These are phyloP conservation scores for Globisporangium nodosum DNA, from an alignment of 352 stramenopile species.

Conservation along the genomic window DNA sequence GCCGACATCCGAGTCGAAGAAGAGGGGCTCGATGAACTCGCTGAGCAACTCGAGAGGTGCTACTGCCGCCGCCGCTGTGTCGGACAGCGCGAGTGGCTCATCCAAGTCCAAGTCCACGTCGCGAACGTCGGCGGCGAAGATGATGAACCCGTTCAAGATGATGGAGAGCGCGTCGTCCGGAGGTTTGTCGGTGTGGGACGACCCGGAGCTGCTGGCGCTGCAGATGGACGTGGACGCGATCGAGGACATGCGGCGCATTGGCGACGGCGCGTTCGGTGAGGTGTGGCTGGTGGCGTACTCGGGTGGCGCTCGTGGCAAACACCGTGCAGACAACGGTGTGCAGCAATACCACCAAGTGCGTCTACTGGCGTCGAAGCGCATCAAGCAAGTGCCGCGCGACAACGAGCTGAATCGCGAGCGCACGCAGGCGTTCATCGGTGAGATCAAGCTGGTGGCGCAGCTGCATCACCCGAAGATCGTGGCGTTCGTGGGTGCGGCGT, in stretches of 20 bases:
- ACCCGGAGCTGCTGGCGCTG: conserved; percentile 41
- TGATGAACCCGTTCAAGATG: no score
- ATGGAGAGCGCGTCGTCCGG: no score
- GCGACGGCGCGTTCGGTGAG: conserved; percentile 35
- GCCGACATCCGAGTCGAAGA: no score
- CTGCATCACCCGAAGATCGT: conserved; percentile 67
- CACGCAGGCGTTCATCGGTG: conserved; percentile 44
- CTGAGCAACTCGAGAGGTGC: no score
- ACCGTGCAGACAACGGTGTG: no score
- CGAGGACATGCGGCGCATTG: conserved; percentile 42
- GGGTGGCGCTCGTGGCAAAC: no score
- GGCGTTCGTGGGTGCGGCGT: conserved; percentile 54
- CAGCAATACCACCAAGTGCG: neutral
- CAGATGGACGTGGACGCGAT: conserved; percentile 44
- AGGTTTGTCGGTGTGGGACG: conserved; percentile 28
- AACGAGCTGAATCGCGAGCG: conserved; percentile 38
- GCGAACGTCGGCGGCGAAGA: neutral
- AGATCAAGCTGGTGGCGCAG: conserved; percentile 62
- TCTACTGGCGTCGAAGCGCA: conserved; percentile 46
- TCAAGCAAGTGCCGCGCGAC: conserved; percentile 13
- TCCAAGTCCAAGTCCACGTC: no score
- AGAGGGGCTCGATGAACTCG: no score
- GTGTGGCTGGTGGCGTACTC: conserved; percentile 27
- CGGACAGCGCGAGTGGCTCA: no score
- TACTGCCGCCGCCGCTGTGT: no score